These are phyloP conservation scores for Cucurbita pepo DNA, from an alignment of 306 rosid species.

Conservation along the genomic window DNA sequence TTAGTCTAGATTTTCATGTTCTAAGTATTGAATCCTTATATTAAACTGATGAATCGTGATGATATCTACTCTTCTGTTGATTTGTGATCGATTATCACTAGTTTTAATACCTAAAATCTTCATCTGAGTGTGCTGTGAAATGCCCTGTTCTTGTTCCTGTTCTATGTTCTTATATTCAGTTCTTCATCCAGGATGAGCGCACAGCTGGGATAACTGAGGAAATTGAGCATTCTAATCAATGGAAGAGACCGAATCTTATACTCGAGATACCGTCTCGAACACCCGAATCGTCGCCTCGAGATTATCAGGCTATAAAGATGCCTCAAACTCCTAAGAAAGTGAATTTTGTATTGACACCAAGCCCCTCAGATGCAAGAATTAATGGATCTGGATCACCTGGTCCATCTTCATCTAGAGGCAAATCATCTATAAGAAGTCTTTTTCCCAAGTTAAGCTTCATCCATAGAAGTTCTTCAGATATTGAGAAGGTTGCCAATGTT, in stretches of 20 bases:
- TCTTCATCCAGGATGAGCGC: conserved; percentile 31
- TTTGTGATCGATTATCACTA: background rate
- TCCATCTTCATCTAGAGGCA: conserved; percentile 48
- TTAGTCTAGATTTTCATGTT: too few species aligned
- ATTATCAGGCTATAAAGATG: conserved; percentile 56
- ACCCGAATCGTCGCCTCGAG: conserved; percentile 7
- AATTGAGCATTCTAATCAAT: conserved; percentile 16
- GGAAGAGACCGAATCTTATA: conserved; percentile 44
- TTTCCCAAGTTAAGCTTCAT: conserved; percentile 67
- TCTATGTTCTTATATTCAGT: background rate
- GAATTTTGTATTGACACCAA: conserved; percentile 50
- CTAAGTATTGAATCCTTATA: background rate
- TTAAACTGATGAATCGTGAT: background rate
- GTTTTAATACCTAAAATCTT: background rate
- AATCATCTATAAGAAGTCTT: conserved; percentile 45
- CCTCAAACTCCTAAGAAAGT: conserved; percentile 77
- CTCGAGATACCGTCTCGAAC: conserved; percentile 55
- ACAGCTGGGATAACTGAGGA: conserved; percentile 30
- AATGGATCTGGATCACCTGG: conserved; percentile 26
- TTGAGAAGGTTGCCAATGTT: conserved; percentile 39
- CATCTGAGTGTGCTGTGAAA: background rate
- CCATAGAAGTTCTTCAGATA: conserved; percentile 43
- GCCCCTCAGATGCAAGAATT: conserved; percentile 38
- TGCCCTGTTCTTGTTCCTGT: background rate
- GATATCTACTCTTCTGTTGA: background rate